Percentiles rank a stretch among this genome's conserved stretches.
Evolutionary conservation across 2,329 filamentous ascomycete species (phyloP).

Genomic region (Aureobasidium vineae): DNA sequence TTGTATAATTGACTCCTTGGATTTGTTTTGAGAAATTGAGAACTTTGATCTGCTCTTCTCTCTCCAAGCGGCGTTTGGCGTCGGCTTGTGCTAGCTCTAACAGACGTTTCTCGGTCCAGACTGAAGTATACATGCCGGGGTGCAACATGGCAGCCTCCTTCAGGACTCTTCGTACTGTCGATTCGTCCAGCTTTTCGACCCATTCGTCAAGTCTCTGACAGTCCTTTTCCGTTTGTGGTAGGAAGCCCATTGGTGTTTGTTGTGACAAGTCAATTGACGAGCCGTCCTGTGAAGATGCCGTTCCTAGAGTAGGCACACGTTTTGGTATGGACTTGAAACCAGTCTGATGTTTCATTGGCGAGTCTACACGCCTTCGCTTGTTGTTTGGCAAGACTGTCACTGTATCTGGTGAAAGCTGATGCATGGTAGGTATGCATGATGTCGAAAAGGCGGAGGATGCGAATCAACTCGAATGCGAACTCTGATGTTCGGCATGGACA

Average conservation of each 20-base stretch:
- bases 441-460: background rate
- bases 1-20: background rate
- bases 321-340: background rate
- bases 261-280: background rate
- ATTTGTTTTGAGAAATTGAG: background rate
- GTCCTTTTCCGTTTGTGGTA: background rate
- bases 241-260: background rate
- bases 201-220: background rate
- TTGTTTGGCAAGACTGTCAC: background rate
- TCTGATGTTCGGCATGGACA: background rate
- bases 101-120: constrained; percentile 1
- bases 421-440: background rate
- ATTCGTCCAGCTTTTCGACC: background rate
- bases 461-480: background rate
- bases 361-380: background rate
- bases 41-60: background rate
- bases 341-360: background rate
- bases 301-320: no score
- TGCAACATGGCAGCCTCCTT: background rate
- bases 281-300: background rate
- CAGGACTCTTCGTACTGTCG: background rate
- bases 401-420: background rate
- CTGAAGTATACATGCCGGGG: background rate
- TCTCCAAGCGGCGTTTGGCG: background rate
- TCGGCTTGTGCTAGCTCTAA: background rate